Evolutionary conservation across 148 eudicot genomes (phyloP).

Genomic region (Rhododendron vialii): DNA sequence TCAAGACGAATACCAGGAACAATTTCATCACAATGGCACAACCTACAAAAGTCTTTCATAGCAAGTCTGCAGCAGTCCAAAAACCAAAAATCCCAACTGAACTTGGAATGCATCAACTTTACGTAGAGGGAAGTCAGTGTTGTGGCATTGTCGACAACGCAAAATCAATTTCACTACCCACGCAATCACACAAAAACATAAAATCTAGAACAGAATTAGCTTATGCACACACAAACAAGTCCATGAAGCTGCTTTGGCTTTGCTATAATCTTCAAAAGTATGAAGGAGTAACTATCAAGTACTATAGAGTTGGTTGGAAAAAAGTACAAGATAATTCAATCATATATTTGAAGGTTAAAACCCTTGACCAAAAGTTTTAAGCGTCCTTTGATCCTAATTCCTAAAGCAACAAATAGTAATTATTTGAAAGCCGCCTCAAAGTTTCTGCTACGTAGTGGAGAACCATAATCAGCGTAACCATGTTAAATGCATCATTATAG

Average conservation of each 20-base stretch:
- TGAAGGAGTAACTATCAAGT: background rate
- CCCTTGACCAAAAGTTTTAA: background rate
- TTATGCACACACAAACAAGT: background rate
- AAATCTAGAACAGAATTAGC: background rate
- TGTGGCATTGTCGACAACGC: background rate
- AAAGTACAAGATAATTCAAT: background rate
- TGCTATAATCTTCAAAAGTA: background rate
- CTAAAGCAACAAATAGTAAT: background rate
- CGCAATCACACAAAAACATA: background rate
- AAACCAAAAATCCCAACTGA: background rate
- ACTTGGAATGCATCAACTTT: background rate
- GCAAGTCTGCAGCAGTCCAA: background rate
- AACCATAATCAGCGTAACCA: background rate
- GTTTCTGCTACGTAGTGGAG: background rate
- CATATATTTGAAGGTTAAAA: background rate
- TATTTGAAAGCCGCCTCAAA: background rate
- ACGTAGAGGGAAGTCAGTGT: background rate
- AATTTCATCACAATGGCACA: background rate
- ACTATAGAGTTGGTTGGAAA: background rate
- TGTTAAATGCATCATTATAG: background rate
- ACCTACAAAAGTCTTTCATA: background rate
- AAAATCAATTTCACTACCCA: background rate
- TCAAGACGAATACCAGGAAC: background rate
- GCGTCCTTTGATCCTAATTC: background rate
- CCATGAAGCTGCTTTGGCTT: background rate